Percentiles rank a stretch among this genome's conserved stretches.
Evolutionary conservation across 2,329 filamentous ascomycete genomes (phyloP).

Genomic region (Sordariomycetes sp.): DNA sequence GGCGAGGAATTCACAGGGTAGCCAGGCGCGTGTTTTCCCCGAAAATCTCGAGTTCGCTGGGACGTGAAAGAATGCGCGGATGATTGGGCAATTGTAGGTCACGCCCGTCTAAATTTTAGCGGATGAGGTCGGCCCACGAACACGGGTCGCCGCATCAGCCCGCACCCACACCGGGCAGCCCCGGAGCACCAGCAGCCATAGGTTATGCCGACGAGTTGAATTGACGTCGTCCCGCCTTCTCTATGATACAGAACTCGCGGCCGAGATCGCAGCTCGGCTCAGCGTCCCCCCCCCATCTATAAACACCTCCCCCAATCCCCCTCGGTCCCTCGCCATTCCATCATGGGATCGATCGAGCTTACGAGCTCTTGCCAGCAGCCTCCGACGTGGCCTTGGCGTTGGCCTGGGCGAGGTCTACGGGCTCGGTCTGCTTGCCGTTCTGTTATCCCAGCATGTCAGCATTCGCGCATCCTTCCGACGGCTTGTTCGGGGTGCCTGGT

Average conservation of each 20-base stretch:
- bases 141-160: not conserved
- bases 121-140: not conserved
- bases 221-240: slow-evolving; percentile 1
- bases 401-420: slow-evolving; percentile 57
- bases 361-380: slow-evolving; percentile 20
- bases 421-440: slow-evolving; percentile 93
- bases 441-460: slow-evolving; percentile 24
- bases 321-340: not conserved
- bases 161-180: not conserved
- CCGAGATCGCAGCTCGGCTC: not conserved
- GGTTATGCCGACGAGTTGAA: not conserved
- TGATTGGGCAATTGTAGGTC: not conserved
- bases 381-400: slow-evolving; percentile 31
- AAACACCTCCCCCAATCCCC: not conserved
- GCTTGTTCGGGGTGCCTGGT: not conserved
- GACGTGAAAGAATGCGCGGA: not conserved
- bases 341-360: not conserved
- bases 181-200: not conserved
- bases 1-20: not conserved
- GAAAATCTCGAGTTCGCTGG: not conserved
- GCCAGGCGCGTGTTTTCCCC: not conserved
- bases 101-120: not conserved
- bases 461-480: not conserved
- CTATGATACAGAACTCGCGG: slow-evolving; percentile 4
- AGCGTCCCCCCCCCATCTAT: not conserved